Base-by-base conservation (phyloP, 2,329 filamentous ascomycete species). In the Penicillium sp. region DNA sequence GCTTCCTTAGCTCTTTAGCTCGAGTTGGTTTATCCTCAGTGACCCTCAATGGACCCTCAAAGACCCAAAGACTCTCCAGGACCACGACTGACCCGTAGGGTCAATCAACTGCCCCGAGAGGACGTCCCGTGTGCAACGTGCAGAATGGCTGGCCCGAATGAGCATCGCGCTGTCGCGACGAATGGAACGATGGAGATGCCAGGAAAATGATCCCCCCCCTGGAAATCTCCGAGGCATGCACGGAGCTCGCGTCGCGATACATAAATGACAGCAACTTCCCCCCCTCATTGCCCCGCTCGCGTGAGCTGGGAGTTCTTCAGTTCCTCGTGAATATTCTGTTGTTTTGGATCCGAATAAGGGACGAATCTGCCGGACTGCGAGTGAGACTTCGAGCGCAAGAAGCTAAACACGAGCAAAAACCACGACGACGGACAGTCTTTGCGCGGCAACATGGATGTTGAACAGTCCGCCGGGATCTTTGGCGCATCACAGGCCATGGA, bases 361-460 rank as follows among this genome's bases (percentile, higher is more conserved):
- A 6, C 3, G 10, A 14, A 15, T 35, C 14, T 4, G 8, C 12
- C 48, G 31, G 6, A 22, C n/a, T 25, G 48, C 14, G 2, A 31
- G 25, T 15, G 11, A 17, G 28, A 17, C 17, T 28, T 11, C 15
- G 15, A 11, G 39, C 14, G 17, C 10, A 42, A 42, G n/a, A 7
- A 15, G n/a, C 4, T 11, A 42, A 11, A 42, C 47, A 42, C 47
- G 12, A 35, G 11, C 7, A 12, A 15, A 11, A 14, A 4, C 20
- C 43, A 48, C 43, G 15, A 12, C 28, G 25, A 35, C 28, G 20
- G 0, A n/a, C 8, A 49, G n/a, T 37, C 10, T 5, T 35, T 12
- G 31, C 35, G 37, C n/a, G 12, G 17, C 51, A 54, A 35, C 3
- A 59, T 62, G 59, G 59, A 62, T 43, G 41, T 62, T 3, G 59